These are phyloP conservation scores for Kwoniella bestiolae DNA, from an alignment of 768 basidiomycete species.

Conservation along the genomic window DNA sequence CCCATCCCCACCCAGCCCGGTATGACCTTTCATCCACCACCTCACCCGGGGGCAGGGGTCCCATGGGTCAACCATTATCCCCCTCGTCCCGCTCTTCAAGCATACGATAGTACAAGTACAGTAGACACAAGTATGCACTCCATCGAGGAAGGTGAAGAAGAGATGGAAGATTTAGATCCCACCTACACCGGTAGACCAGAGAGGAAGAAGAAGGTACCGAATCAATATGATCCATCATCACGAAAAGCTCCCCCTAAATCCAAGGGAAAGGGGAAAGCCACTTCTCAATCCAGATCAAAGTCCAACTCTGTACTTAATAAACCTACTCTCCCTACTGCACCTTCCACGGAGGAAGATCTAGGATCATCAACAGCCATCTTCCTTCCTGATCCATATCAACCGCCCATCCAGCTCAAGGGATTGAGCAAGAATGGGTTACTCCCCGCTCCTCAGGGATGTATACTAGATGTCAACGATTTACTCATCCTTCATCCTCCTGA, in stretches of 20 bases:
- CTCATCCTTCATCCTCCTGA: constrained; percentile 42
- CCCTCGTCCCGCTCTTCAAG: not conserved
- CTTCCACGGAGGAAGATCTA: not conserved
- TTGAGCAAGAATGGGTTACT: constrained; percentile 27
- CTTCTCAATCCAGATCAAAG: constrained; percentile 1
- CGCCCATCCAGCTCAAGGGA: constrained; percentile 24
- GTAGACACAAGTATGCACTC: not conserved
- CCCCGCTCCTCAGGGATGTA: constrained; percentile 31
- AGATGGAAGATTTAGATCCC: not conserved
- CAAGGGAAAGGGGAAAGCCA: constrained; percentile 10
- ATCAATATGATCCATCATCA: not conserved
- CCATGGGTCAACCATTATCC: constrained; percentile 3
- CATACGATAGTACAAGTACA: not conserved
- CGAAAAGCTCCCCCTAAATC: not conserved
- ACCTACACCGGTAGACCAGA: not conserved
- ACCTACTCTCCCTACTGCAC: not conserved
- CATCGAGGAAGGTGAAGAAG: constrained; percentile 10
- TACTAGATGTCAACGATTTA: constrained; percentile 39
- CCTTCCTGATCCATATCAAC: constrained; percentile 20
- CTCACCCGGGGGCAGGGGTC: not conserved
- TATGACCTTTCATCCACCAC: constrained; percentile 15
- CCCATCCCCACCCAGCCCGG: not conserved
- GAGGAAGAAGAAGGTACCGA: not conserved
- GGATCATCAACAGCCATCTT: constrained; percentile 11
- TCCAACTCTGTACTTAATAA: not conserved